Base-by-base conservation (phyloP, 2,329 filamentous ascomycete species). In the Ophiostoma triangulosporum region DNA sequence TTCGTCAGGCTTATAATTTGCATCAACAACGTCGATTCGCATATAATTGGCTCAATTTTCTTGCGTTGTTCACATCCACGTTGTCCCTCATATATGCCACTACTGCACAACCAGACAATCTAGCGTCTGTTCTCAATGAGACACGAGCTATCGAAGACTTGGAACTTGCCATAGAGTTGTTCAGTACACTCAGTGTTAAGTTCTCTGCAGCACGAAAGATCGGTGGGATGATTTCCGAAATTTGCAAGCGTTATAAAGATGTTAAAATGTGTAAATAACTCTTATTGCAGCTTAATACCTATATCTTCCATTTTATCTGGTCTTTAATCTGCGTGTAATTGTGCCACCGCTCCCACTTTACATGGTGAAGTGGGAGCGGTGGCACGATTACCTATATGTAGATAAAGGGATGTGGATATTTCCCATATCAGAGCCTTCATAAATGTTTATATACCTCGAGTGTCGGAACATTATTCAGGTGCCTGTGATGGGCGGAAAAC, bases 71-170 rank as follows among this genome's bases (percentile, higher is more conserved):
- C 56, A 73, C 68, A 1, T 62, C 66, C 1, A 66, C 68, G 0
- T 59, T 74, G 3, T 69, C 70, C 1, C 63, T 73, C 4, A 66
- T 73, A 31, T 73, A 73, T 54, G 66, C 70, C 1, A 67, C 66
- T 2, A 72, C 68, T 0, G 68, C 64, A 0, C 66, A 68, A 45
- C 66, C 67, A 0, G 64, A 70, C 12, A 59, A 60, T 17, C 58
- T 68, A 0, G 53, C 56, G 7, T 52, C 52, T 1, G 62, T 63
- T 0, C 38, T 68, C 12, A 57, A 56, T 24, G 60, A 65, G 48
- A 62, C 61, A 1, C 60, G 57, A 8, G 64, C 64, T 2, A 62
- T 63, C 11, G 61, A 64, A 0, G 64, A 66, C 36, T 59, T 68
- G 3, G 62, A 65, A 17, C 50, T 65, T 2, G 63, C 62, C 1